Base-by-base conservation (phyloP, 805 yeast species). In the Schizosaccharomyces octosporus region DNA sequence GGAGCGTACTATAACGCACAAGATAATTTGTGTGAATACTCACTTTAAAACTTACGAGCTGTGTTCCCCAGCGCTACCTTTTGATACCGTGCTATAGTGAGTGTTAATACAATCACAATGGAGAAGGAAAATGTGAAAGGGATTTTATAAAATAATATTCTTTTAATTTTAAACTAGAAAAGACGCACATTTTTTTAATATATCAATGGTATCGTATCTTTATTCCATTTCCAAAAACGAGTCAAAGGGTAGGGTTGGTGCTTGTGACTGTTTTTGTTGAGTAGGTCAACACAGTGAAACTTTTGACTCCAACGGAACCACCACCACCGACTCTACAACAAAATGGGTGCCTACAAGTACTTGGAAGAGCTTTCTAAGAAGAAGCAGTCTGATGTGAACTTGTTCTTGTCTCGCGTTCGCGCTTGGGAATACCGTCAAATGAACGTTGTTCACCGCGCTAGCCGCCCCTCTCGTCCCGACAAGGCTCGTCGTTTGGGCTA, bases 401-500 rank as follows among this genome's bases (percentile, higher is more conserved):
- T 98, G 81, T 93, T 93, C 87, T 81, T 93, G 75, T 86, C 85
- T 80, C 85, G 98, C 79, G 95, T 93, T 83, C 87, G 98, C 87
- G 93, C 96, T 81, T 93, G 98, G 98, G 98, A 93, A 81, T 93
- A 88, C 95, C 89, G 98, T 82, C 98, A 93, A 82, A 84, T 84
- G 82, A 84, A 81, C 74, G 97, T 89, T 70, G 85, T 93, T 79
- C 97, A 93, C 96, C 85, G 98, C 79, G 97, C 97, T 71, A 72
- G 94, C 64, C 87, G 90, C 78, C 98, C 98, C 73, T 85, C 97
- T 71, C 89, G 97, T 80, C 98, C 98, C 78, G 98, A 93, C 80
- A 93, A 93, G 93, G 98, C 98, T 74, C 90, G 98, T 84, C 87
- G 95, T 79, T 85, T 93, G 74, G 98, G 98, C 72, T 93, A 93